Conservation (phyloP, 2,329 filamentous ascomycete species). For the Exophiala spinifera region DNA sequence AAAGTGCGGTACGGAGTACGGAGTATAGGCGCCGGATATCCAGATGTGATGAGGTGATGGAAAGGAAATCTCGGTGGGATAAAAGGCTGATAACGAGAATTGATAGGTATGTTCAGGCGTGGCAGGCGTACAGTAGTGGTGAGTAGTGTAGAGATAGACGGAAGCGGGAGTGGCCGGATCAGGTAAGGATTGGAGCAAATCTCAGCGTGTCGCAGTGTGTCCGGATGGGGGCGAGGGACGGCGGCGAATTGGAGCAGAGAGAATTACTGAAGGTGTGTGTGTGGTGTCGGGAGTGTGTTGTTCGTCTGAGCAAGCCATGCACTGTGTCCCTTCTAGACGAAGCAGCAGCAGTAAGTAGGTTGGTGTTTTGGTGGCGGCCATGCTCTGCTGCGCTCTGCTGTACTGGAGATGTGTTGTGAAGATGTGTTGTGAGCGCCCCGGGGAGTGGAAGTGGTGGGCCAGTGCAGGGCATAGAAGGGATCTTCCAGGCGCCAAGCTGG, state of each 20-base stretch:
- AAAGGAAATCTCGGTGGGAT: background rate
- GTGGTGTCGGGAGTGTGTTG: too few species aligned
- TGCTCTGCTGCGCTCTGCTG: too few species aligned
- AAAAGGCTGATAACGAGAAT: background rate
- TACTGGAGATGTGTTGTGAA: too few species aligned
- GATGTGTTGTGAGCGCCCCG: too few species aligned
- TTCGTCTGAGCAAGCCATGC: too few species aligned
- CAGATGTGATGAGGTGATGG: constrained; percentile 2
- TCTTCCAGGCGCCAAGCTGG: background rate
- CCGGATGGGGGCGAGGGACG: background rate
- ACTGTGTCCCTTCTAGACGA: too few species aligned
- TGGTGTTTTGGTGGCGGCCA: too few species aligned
- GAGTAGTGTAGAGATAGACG: constrained; percentile 1
- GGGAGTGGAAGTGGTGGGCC: too few species aligned
- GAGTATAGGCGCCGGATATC: background rate
- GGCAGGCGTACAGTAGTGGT: background rate
- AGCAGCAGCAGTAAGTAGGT: too few species aligned
- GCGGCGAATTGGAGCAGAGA: constrained; percentile 2
- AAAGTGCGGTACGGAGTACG: background rate
- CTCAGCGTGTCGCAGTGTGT: background rate
- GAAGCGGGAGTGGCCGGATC: constrained; percentile 7
- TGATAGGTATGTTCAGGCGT: background rate
- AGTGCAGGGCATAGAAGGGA: too few species aligned
- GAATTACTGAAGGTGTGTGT: background rate
- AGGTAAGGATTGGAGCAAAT: constrained; percentile 8